phyloP scores from a whole-genome alignment of 495 filamentous ascomycete species.

The Aspergillus baeticus region DNA sequence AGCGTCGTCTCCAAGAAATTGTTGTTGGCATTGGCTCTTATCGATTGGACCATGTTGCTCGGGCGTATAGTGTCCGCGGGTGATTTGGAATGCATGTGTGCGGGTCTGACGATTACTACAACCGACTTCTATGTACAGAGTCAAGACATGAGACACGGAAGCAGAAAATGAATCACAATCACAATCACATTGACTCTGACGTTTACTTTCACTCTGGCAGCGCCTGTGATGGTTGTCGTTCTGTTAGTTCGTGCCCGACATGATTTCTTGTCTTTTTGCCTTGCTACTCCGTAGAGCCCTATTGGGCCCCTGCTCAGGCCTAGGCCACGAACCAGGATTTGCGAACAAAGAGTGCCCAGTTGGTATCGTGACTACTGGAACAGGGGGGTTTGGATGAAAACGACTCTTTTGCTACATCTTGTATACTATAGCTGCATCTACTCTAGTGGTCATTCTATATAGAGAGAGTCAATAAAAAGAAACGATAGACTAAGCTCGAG shows the following conservation, averaged over 20 bases:
- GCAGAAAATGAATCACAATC: background rate
- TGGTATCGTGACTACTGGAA: too few species aligned
- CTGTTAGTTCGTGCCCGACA: constrained; percentile 1
- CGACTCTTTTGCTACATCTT: too few species aligned
- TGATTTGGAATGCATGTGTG: constrained; percentile 14
- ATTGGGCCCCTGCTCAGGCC: background rate
- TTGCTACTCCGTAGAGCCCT: background rate
- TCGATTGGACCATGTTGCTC: constrained; percentile 12
- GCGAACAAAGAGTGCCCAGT: too few species aligned
- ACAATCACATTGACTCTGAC: constrained; percentile 1
- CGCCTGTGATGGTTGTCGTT: background rate
- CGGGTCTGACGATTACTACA: constrained; percentile 17
- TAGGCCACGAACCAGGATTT: too few species aligned
- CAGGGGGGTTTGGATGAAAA: too few species aligned
- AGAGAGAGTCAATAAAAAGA: background rate
- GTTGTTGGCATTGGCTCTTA: background rate
- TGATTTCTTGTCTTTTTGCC: background rate
- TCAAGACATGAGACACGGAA: background rate
- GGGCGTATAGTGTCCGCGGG: constrained; percentile 10
- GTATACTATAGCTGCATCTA: too few species aligned
- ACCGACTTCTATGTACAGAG: constrained; percentile 4
- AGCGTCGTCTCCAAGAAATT: background rate
- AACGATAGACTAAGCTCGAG: constrained; percentile 5
- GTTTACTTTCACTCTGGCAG: too few species aligned
- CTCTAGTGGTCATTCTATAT: too few species aligned